Base-by-base conservation (phyloP, 495 filamentous ascomycete genomes). In the Aspergillus avenaceus region DNA sequence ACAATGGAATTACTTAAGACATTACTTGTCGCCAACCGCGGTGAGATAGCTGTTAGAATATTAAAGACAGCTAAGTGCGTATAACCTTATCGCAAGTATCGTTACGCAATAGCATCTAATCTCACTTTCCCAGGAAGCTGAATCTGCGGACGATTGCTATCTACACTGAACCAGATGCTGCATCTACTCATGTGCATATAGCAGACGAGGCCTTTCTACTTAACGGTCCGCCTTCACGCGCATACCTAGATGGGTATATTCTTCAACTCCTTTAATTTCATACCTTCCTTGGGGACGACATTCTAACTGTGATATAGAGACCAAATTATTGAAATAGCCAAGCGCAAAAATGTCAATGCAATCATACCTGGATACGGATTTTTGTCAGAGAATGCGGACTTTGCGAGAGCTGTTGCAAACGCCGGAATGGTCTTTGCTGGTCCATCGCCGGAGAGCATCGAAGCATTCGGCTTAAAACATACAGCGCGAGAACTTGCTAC, bases 311-410 rank as follows among this genome's bases (percentile, higher is more conserved):
- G 12, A 13, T 16, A 2, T 34, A 76, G 72, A 26, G 69, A 76
- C 13, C 54, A 62, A 29, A 78, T 80, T 18, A 71, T 80, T 47
- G 54, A 64, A 29, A 76, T 80, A 36, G 73, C 76, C 42, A 71
- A 73, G 29, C 52, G 52, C 12, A 49, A 66, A 21, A 43, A 66
- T 16, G 75, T 53, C 1, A 61, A 80, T 49, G 77, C 74, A 22
- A 73, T 81, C 31, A 78, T 79, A 41, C 78, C 78, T 4, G 78
- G 79, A 11, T 82, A 82, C 66, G 79, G 79, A 0, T 84, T 83
- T 45, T 59, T 85, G 19, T 77, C 71, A 3, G 82, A 85, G 40
- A 84, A 84, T 63, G 70, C 70, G 3, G 71, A 75, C 25, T 84
- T 85, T 55, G 81, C 82, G 0, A 49, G 64, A 40, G 51, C 63